Evolutionary conservation across 768 basidiomycete species (phyloP), one percentile per base, ranked within the genome.

Genomic region (Suillus cothurnatus): DNA sequence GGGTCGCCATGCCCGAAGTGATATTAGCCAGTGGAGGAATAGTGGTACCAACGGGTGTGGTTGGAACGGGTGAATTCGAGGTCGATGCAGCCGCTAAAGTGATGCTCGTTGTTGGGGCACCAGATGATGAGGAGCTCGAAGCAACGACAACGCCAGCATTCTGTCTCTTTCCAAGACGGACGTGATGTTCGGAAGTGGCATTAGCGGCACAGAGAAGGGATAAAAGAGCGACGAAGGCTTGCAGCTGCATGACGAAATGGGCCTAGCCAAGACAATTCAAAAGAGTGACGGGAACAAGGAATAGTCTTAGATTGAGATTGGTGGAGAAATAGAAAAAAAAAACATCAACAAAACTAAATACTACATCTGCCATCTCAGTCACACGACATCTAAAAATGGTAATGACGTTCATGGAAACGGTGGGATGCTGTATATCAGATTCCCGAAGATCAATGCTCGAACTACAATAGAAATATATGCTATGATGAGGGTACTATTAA

Each of bases 21-120:
- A 93, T 86, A 61, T 77, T 78, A 28, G 78, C 82, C 55, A 92
- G 76, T 6, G 89, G 84, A 19, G 88, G 91, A 36, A 89, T 81
- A 6, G 76, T 72, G 2, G 86, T 83, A 23, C 78, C 81, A 36
- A 78, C 76, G 1, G 76, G 74, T 21, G 71, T 68, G 3, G 74
- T 72, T 19, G 71, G 67, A 39, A 67, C 70, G 50, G 77, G 64
- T 6, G 72, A 66, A 50, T 60, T 36, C 59, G 71, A 63, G 64
- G 61, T 38, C 21, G 72, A 62, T 57, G 68, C 47, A 63, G 66
- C 62, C 4, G 67, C 45, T 50, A 28, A 28, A 36, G 67, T 41
- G 3, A 31, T 57, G 6, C 5, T 32, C 21, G 63, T 8, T n/a
- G 52, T 4, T 8, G 69, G 43, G 9, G 69, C 4, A 12, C 62